Conservation (phyloP, 345 rosid species). For the Streptanthus diversifolius region DNA sequence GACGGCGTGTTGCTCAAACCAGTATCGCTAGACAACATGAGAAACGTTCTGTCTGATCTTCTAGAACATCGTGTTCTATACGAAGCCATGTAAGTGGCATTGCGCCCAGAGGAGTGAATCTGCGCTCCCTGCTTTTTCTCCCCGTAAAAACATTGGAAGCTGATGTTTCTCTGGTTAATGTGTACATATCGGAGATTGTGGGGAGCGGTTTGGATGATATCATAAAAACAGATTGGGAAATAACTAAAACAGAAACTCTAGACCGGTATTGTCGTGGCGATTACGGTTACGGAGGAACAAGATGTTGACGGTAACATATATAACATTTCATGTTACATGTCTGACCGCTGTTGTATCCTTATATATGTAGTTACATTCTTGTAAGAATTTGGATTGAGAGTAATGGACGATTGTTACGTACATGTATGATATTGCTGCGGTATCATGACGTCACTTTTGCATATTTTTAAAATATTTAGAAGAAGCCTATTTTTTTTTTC, state of each 20-base stretch:
- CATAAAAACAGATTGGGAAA: not conserved
- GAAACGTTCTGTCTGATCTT: constrained; percentile 62
- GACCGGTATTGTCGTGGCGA: constrained; percentile 4
- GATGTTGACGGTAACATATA: constrained; percentile 13
- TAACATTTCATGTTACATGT: constrained; percentile 6
- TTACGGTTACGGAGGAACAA: constrained; percentile 6
- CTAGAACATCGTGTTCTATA: constrained; percentile 59
- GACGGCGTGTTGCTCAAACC: constrained; percentile 77
- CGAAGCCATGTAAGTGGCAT: constrained; percentile 43
- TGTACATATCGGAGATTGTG: constrained; percentile 34
- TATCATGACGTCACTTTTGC: not conserved
- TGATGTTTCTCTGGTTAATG: constrained; percentile 35
- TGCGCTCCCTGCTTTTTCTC: not conserved
- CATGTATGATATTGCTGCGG: not conserved
- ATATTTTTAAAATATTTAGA: not conserved
- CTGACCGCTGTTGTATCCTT: constrained; percentile 14
- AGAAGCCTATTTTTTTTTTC: not conserved
- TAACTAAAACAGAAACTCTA: constrained; percentile 6
- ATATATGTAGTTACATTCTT: constrained; percentile 4
- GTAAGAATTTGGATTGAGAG: constrained; percentile 4
- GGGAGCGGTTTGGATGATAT: constrained; percentile 16
- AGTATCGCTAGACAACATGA: constrained; percentile 82
- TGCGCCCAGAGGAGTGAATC: not conserved
- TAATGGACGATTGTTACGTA: not conserved
- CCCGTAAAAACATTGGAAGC: constrained; percentile 7